phyloP scores from a whole-genome alignment of 2,329 filamentous ascomycete species.

The Aspergillus terreus region DNA sequence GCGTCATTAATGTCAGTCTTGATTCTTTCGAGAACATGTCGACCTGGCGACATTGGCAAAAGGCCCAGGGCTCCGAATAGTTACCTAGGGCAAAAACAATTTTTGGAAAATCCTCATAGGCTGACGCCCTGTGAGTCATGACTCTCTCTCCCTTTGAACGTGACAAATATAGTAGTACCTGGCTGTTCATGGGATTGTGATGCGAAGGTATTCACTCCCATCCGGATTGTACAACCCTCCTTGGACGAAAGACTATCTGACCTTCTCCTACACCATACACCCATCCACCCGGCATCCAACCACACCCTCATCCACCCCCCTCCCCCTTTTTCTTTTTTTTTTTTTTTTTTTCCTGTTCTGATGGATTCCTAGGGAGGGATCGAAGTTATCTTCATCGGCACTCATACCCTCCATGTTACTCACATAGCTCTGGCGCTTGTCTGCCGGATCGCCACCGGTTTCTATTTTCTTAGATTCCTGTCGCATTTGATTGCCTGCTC shows the following conservation, averaged over 20 bases:
- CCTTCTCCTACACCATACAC: constrained; percentile 10
- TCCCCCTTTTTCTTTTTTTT: not conserved
- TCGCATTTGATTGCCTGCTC: not conserved
- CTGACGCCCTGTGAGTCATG: constrained; percentile 23
- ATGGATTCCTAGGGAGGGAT: not conserved
- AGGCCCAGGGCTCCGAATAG: too few relatives aligned
- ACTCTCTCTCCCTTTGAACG: constrained; percentile 10
- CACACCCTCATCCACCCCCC: not conserved
- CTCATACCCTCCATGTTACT: constrained; percentile 13
- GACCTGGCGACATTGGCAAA: too few relatives aligned
- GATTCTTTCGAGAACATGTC: too few relatives aligned
- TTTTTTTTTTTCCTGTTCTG: constrained; percentile 2
- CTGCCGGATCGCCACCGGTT: constrained; percentile 15
- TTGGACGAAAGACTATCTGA: constrained; percentile 10
- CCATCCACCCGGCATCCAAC: too few relatives aligned
- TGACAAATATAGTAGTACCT: constrained; percentile 24
- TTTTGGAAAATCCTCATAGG: constrained; percentile 1
- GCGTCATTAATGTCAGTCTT: not conserved
- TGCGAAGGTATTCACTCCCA: constrained; percentile 15
- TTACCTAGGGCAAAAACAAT: too few relatives aligned
- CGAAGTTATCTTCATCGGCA: not conserved
- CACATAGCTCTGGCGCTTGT: not conserved
- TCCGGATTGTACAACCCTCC: constrained; percentile 23
- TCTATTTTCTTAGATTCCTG: not conserved
- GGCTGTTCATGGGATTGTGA: constrained; percentile 23